phyloP scores from a whole-genome alignment of 306 rosid genomes.

The Casuarina cunninghamiana region DNA sequence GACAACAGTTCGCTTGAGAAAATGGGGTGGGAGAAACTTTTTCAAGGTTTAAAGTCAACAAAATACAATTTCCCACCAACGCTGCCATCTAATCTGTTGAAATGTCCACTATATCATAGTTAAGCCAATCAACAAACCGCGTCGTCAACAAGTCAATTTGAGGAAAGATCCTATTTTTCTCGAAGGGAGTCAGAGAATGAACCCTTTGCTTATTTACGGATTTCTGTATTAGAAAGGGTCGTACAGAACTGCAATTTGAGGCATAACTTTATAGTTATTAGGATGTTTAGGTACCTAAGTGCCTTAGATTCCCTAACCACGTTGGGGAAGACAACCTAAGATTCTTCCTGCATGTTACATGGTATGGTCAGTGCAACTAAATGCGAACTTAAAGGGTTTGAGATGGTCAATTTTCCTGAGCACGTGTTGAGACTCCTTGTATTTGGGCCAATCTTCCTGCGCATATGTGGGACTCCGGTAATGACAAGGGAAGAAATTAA shows the following conservation, averaged over 20 bases:
- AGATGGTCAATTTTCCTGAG: too few relatives aligned
- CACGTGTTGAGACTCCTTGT: neutral
- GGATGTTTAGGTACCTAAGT: too few relatives aligned
- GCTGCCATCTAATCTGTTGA: conserved; percentile 27
- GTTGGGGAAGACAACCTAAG: neutral
- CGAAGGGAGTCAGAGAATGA: too few relatives aligned
- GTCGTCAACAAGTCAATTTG: neutral
- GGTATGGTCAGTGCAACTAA: neutral
- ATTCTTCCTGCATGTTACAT: neutral
- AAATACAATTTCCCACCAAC: conserved; percentile 16
- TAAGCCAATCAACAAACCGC: neutral
- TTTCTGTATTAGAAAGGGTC: too few relatives aligned
- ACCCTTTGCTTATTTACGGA: too few relatives aligned
- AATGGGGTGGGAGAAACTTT: conserved; percentile 9
- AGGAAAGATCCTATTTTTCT: too few relatives aligned
- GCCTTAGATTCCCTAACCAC: too few relatives aligned
- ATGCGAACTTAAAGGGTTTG: neutral
- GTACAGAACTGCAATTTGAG: too few relatives aligned
- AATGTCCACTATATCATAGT: neutral
- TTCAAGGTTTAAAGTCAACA: conserved; percentile 30
- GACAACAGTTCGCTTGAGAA: neutral
- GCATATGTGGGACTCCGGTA: neutral
- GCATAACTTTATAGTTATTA: too few relatives aligned
- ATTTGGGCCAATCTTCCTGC: neutral
- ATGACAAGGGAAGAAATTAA: neutral